Evolutionary conservation across 73 alveolate species (phyloP).

Genomic region (Tetrahymena thermophila): DNA sequence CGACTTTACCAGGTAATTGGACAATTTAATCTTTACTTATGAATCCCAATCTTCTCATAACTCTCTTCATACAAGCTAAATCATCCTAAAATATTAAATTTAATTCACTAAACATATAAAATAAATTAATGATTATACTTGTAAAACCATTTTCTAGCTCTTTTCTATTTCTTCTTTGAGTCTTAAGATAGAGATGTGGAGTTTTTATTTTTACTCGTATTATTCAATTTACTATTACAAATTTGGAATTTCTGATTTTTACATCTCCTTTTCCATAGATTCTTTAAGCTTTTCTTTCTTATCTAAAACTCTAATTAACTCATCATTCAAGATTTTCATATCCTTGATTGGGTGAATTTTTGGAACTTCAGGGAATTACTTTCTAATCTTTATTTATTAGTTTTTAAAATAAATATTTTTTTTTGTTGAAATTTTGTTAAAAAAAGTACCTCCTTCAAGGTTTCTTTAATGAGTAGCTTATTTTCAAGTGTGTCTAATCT

Average conservation of each 20-base stretch:
- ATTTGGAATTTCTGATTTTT: constrained; percentile 23
- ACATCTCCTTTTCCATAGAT: constrained; percentile 5
- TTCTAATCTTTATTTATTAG: neutral
- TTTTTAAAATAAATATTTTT: neutral
- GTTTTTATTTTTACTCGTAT: constrained; percentile 53
- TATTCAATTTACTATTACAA: constrained; percentile 27
- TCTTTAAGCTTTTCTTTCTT: constrained; percentile 13
- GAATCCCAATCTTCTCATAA: constrained; percentile 90
- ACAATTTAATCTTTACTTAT: constrained; percentile 83
- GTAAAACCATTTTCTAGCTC: constrained; percentile 79
- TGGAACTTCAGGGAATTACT: constrained; percentile 41
- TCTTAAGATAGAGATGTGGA: constrained; percentile 18
- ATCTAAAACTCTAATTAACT: constrained; percentile 38
- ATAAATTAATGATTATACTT: neutral
- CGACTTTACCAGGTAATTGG: constrained; percentile 96
- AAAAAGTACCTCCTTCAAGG: constrained; percentile 3
- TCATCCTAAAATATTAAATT: constrained; percentile 60
- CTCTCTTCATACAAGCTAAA: constrained; percentile 95
- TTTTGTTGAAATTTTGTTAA: neutral
- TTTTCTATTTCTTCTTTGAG: constrained; percentile 45
- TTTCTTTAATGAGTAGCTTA: constrained; percentile 28
- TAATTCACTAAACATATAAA: neutral
- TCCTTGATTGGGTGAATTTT: constrained; percentile 88
- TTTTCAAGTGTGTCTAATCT: constrained; percentile 27
- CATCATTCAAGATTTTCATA: constrained; percentile 85